Percentiles rank a stretch among this genome's conserved stretches.
These are phyloP conservation scores for Xerocomellus intermedius DNA, from an alignment of 768 basidiomycete genomes.

Conservation along the genomic window DNA sequence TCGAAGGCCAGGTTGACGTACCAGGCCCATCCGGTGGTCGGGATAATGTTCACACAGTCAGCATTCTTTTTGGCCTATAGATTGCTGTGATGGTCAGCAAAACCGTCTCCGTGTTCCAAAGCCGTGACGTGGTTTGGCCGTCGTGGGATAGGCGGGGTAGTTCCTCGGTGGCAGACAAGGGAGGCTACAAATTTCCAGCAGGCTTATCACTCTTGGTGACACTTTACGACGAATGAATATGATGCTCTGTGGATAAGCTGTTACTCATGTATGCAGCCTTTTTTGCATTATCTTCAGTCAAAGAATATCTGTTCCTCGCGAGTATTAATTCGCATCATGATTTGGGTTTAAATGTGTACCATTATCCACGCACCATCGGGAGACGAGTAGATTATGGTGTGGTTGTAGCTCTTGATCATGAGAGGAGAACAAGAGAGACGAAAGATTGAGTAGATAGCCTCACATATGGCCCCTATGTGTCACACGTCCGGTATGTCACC, in stretches of 20 bases:
- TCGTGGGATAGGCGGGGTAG: not conserved
- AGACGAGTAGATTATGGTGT: too few species aligned
- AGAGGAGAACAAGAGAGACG: too few species aligned
- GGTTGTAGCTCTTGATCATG: too few species aligned
- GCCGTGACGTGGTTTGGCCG: slow-evolving; percentile 38
- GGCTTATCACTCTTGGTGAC: slow-evolving; percentile 8
- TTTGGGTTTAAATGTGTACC: not conserved
- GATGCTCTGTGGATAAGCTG: slow-evolving; percentile 6
- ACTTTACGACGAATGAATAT: slow-evolving; percentile 17
- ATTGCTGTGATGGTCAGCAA: slow-evolving; percentile 98
- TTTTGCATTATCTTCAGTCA: not conserved
- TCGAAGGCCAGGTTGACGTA: slow-evolving; percentile 71
- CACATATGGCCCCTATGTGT: too few species aligned
- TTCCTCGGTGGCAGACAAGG: not conserved
- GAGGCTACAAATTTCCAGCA: slow-evolving; percentile 5
- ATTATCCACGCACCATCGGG: too few species aligned
- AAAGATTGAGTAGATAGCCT: too few species aligned
- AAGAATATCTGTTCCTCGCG: not conserved
- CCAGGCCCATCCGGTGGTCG: slow-evolving; percentile 68
- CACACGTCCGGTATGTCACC: too few species aligned
- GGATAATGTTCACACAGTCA: slow-evolving; percentile 82
- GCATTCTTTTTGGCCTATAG: slow-evolving; percentile 79
- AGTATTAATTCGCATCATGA: not conserved
- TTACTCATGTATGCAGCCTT: not conserved
- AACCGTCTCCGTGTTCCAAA: slow-evolving; percentile 88